Evolutionary conservation across 2,329 filamentous ascomycete species (phyloP), one percentile per base, ranked within the genome.

Genomic region (Aspergillus ochraceus): DNA sequence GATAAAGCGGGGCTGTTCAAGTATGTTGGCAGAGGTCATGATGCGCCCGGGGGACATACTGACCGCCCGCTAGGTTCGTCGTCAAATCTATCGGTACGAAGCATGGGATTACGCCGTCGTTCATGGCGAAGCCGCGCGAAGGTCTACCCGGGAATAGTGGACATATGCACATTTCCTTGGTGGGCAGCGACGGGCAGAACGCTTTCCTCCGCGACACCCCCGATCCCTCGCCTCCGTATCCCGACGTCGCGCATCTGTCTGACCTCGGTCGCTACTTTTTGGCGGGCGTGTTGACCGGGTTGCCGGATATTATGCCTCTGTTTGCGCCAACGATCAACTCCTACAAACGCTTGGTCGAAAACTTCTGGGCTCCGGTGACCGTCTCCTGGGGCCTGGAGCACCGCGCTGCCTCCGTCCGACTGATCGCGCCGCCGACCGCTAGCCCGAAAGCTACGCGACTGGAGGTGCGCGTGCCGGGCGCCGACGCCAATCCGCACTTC

Each of bases 331-430:
- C 92, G 1, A 86, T 99, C 71, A 99, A 99, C 83, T 96, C 91
- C 62, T 99, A 99, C 83, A 99, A 99, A 80, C 89, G 95, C 3
- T 84, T 99, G 0, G 95, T 99, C 2, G 95, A 99, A 81, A 98
- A 98, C 79, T 98, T 97, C 79, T 99, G 95, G 95, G 95, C 95
- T 0, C 95, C 95, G 0, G 95, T 99, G 6, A 97, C 94, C 0
- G 95, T 98, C 0, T 97, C 92, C 0, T 99, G 95, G 95, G 95
- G 95, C 0, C 80, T 97, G 5, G 95, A 98, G 77, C 94, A 99
- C 75, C 91, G 95, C 62, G 93, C 92, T 5, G 94, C 95, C 0
- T 96, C 91, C 0, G 90, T 99, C 65, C 86, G 95, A 19, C 78
- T 99, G 36, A 97, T 99, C 66, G 87, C 91, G 0, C 94, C 94